Base-by-base conservation (phyloP, 768 basidiomycete species). In the Boletus sp. region DNA sequence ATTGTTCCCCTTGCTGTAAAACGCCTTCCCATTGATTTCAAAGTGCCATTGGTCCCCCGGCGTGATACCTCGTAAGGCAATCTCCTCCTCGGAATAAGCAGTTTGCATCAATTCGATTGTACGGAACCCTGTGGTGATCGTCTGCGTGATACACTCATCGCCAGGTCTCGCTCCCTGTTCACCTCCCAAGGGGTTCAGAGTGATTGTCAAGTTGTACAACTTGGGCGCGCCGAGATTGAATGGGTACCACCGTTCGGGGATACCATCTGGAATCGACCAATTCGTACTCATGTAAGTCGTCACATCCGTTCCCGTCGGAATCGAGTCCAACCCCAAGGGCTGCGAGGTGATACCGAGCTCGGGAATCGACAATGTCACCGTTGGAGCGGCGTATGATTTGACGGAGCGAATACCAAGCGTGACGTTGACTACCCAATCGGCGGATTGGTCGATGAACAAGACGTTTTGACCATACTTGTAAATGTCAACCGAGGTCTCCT, bases 1-100 rank as follows among this genome's bases (percentile, higher is more conserved):
- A n/a, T n/a, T 79, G 79, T 80, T 82, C 11, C 83, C 82, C 9
- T 77, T 72, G 50, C 76, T 78, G 57, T 81, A 84, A 60, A 84
- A 82, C 17, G 77, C 75, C 63, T 77, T 77, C 12, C 83, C 83
- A 3, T 24, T 24, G 1, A 24, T 24, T 24, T 24, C 24, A 24
- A 24, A 24, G 24, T 24, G 24, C 24, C 24, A 24, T 24, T 24
- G 24, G 24, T 24, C 24, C 24, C 24, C 24, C 24, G 24, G 24
- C 3, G 24, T 83, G 52, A 84, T 82, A 1, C 82, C 81, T 3
- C 79, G 75, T 32, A 66, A 60, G 7, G 65, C 66, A 20, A 83
- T 61, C 32, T 83, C 81, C 30, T 72, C 67, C 49, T 76, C 67
- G 8, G 77, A 67, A 59, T 24, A 24, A 24, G 24, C 24, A 24